Conservation (phyloP, 108 stramenopile genomes). For the Pseudonitzschia pungens region DNA sequence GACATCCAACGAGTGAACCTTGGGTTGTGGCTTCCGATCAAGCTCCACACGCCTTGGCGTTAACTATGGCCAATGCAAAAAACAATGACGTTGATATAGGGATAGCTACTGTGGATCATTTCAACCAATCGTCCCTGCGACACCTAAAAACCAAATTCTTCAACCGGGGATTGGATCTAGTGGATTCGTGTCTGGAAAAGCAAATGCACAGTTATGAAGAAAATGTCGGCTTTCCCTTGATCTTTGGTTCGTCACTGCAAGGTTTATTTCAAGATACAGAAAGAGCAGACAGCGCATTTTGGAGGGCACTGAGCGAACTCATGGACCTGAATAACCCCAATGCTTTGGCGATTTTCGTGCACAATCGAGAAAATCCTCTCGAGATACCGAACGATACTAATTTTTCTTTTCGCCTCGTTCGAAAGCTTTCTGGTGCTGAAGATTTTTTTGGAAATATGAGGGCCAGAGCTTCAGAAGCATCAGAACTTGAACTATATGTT, state of each 20-base stretch:
- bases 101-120: slow-evolving; percentile 16
- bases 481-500: slow-evolving; percentile 51
- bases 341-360: slow-evolving; percentile 43
- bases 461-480: slow-evolving; percentile 39
- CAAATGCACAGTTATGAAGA: neutral
- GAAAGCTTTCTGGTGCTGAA: slow-evolving; percentile 39
- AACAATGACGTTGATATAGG: slow-evolving; percentile 7
- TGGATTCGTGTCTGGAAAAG: neutral
- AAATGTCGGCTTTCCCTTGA: slow-evolving; percentile 40
- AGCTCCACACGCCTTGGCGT: slow-evolving; percentile 32
- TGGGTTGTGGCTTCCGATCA: slow-evolving; percentile 39
- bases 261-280: slow-evolving; percentile 48
- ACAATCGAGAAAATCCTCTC: slow-evolving; percentile 28
- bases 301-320: slow-evolving; percentile 40
- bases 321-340: slow-evolving; percentile 34
- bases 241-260: slow-evolving; percentile 59
- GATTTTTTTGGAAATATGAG: slow-evolving; percentile 45
- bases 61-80: slow-evolving; percentile 31
- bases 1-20: neutral
- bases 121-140: slow-evolving; percentile 19
- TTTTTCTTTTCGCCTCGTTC: slow-evolving; percentile 37
- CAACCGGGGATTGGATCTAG: neutral
- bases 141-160: slow-evolving; percentile 30
- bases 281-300: slow-evolving; percentile 26
- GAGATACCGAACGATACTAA: slow-evolving; percentile 7